A percentile compares a stretch with the other conserved stretches of the same genome.
These are phyloP conservation scores for Colletotrichum sublineola DNA, from an alignment of 2,329 filamentous ascomycete species.

Conservation along the genomic window DNA sequence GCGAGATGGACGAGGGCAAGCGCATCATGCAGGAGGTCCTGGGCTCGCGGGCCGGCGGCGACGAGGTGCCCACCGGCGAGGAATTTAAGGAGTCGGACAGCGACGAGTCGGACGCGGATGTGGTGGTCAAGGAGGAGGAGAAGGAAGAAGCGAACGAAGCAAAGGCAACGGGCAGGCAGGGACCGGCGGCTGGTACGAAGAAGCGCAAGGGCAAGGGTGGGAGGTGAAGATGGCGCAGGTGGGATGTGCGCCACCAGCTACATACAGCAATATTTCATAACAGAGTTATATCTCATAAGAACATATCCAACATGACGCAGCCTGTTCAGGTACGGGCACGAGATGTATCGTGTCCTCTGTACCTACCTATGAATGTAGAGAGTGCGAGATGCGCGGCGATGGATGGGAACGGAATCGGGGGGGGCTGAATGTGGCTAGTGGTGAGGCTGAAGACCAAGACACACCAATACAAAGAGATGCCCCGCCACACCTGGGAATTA, in stretches of 20 bases:
- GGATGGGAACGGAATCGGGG: neutral
- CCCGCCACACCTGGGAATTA: too few species aligned
- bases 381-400: too few species aligned
- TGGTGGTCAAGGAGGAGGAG: slow-evolving; percentile 28
- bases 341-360: too few species aligned
- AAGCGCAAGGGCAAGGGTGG: slow-evolving; percentile 42
- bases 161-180: slow-evolving; percentile 38
- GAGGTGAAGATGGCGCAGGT: slow-evolving; percentile 19
- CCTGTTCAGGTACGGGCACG: too few species aligned
- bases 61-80: slow-evolving; percentile 30
- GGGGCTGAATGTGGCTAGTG: slow-evolving; percentile 22
- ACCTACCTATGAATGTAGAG: too few species aligned
- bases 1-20: slow-evolving; percentile 81
- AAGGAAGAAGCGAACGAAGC: slow-evolving; percentile 6
- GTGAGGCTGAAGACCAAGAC: slow-evolving; percentile 8
- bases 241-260: slow-evolving; percentile 7
- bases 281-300: slow-evolving; percentile 10
- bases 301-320: neutral
- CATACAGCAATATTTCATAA: slow-evolving; percentile 26
- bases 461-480: too few species aligned
- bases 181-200: slow-evolving; percentile 29
- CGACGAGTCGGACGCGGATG: slow-evolving; percentile 21
- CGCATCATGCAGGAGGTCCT: slow-evolving; percentile 78
- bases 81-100: slow-evolving; percentile 41
- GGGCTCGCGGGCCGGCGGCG: slow-evolving; percentile 44